Conservation (phyloP, 2,329 filamentous ascomycete genomes). For the Phaeophleospora eucalypticola region DNA sequence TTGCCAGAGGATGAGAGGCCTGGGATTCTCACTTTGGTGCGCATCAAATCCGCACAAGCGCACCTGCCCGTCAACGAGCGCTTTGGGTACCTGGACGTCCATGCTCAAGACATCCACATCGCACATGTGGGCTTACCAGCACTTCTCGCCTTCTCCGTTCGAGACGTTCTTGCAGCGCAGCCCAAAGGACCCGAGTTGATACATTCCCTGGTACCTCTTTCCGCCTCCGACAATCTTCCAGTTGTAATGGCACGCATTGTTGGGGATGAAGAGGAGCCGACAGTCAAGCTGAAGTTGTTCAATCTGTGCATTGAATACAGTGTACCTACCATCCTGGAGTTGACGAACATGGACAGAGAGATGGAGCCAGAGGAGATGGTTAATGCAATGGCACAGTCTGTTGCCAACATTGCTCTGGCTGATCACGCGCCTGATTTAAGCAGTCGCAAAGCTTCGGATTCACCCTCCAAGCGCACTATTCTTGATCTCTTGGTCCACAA, state of each 20-base stretch:
- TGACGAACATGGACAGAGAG: slow-evolving; percentile 59
- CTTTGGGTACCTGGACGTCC: slow-evolving; percentile 60
- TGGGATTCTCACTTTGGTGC: slow-evolving; percentile 71
- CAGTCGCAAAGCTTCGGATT: background rate
- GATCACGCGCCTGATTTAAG: slow-evolving; percentile 47
- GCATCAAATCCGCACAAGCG: slow-evolving; percentile 60
- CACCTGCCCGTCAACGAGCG: slow-evolving; percentile 62
- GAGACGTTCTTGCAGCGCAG: slow-evolving; percentile 59
- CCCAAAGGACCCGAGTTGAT: slow-evolving; percentile 62
- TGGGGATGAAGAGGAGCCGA: slow-evolving; percentile 89
- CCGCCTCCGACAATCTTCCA: slow-evolving; percentile 46
- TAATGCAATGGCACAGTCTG: slow-evolving; percentile 69
- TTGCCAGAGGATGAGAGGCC: slow-evolving; percentile 92
- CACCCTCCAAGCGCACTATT: background rate
- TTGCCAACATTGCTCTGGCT: slow-evolving; percentile 55
- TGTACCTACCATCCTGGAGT: slow-evolving; percentile 74
- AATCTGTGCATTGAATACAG: slow-evolving; percentile 85
- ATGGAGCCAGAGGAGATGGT: slow-evolving; percentile 57
- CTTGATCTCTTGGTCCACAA: slow-evolving; percentile 74
- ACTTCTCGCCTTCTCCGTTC: slow-evolving; percentile 72
- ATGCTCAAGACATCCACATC: slow-evolving; percentile 61
- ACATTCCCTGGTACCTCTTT: slow-evolving; percentile 52
- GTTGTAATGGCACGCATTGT: slow-evolving; percentile 87
- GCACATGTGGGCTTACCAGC: slow-evolving; percentile 83
- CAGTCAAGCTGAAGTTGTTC: slow-evolving; percentile 80